phyloP scores from a whole-genome alignment of 1,284 basidiomycete genomes.

The Fistulina hepatica region DNA sequence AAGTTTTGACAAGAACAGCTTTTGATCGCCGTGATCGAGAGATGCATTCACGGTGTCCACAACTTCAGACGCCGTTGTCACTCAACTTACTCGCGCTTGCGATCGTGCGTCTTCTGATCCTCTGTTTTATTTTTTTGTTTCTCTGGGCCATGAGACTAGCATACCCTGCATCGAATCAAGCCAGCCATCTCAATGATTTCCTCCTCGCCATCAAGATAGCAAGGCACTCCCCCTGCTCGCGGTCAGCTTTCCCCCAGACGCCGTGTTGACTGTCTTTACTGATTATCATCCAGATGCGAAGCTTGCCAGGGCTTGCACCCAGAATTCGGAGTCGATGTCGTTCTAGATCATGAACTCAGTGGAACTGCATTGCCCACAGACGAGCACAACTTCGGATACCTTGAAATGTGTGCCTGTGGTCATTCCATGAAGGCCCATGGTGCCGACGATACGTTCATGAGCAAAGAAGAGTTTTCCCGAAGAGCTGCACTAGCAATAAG shows the following conservation, averaged over 20 bases:
- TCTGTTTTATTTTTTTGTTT: too few relatives aligned
- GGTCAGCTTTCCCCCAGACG: too few relatives aligned
- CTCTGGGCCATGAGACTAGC: slow-evolving; percentile 41
- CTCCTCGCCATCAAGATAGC: slow-evolving; percentile 61
- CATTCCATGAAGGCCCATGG: slow-evolving; percentile 63
- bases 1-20: too few relatives aligned
- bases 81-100: too few relatives aligned
- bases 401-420: slow-evolving; percentile 64
- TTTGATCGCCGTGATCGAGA: too few relatives aligned
- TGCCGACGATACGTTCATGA: slow-evolving; percentile 48
- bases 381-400: slow-evolving; percentile 42
- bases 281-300: slow-evolving; percentile 44
- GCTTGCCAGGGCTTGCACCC: slow-evolving; percentile 62
- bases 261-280: too few relatives aligned
- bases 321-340: slow-evolving; percentile 41
- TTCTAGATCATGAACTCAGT: too few relatives aligned
- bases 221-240: slow-evolving; percentile 58
- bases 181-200: slow-evolving; percentile 34
- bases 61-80: too few relatives aligned
- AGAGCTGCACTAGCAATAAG: slow-evolving; percentile 70
- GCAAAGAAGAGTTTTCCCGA: slow-evolving; percentile 52
- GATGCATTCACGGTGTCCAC: too few relatives aligned
- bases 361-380: too few relatives aligned
- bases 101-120: too few relatives aligned
- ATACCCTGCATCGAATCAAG: slow-evolving; percentile 49